A percentile compares a stretch with the other conserved stretches of the same genome.
These are phyloP conservation scores for Coniochaeta prunicola DNA, from an alignment of 2,329 filamentous ascomycete species.

Conservation along the genomic window DNA sequence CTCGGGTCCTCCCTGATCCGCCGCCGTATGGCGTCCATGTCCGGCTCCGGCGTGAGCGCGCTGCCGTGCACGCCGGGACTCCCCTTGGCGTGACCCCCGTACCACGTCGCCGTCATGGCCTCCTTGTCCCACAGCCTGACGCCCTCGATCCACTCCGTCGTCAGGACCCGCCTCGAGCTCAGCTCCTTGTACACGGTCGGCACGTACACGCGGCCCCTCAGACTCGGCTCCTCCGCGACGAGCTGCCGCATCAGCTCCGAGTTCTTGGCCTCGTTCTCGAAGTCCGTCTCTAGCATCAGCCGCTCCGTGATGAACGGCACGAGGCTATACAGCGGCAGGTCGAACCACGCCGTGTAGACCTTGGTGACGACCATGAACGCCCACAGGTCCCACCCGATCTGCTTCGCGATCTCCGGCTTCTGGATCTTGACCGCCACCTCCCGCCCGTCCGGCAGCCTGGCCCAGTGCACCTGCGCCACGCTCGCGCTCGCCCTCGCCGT, in stretches of 20 bases:
- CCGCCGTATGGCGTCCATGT: conserved; percentile 36
- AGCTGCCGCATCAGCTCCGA: conserved; percentile 75
- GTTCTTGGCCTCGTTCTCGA: conserved; percentile 85
- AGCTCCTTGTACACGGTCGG: conserved; percentile 79
- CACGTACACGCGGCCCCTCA: conserved; percentile 79
- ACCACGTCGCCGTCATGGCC: conserved; percentile 68
- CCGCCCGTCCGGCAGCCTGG: conserved; percentile 72
- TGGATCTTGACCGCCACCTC: conserved; percentile 96
- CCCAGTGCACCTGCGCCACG: conserved; percentile 97
- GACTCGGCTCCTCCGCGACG: conserved; percentile 65
- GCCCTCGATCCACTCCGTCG: conserved; percentile 96
- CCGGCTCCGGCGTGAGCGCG: conserved; percentile 43
- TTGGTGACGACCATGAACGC: conserved; percentile 83
- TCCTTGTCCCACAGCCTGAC: conserved; percentile 89
- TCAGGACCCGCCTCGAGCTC: conserved; percentile 76
- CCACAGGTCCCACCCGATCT: conserved; percentile 93
- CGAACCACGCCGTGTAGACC: conserved; percentile 81
- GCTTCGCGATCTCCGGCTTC: conserved; percentile 85
- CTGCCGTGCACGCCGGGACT: conserved; percentile 70
- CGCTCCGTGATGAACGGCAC: conserved; percentile 91
- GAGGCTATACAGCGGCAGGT: conserved; percentile 84
- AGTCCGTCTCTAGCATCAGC: conserved; percentile 90
- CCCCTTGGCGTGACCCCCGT: conserved; percentile 66
- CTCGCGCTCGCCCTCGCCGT: conserved; percentile 70
- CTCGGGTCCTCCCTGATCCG: conserved; percentile 41